A percentile compares a stretch with the other conserved stretches of the same genome.
Evolutionary conservation across 177 flowering plant genomes (phyloP).

Genomic region (Vitis hybrid): DNA sequence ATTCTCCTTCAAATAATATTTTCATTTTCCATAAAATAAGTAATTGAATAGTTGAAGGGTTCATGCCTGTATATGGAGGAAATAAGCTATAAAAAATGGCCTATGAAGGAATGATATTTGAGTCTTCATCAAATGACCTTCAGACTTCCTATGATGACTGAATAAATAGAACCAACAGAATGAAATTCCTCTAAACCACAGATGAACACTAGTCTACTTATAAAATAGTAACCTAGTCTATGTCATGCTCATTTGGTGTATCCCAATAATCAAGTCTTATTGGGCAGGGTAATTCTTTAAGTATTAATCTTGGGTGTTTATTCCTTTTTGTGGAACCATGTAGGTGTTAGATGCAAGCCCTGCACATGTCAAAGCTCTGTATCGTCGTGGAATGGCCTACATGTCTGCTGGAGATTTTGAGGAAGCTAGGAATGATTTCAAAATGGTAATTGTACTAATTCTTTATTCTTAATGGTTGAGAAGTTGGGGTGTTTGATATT

Average conservation of each 20-base stretch:
- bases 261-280: not conserved
- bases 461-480: not conserved
- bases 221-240: too few relatives aligned
- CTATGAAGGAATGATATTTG: too few relatives aligned
- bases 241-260: not conserved
- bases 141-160: too few relatives aligned
- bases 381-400: constrained; percentile 97
- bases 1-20: too few relatives aligned
- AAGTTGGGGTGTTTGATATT: not conserved
- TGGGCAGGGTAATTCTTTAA: not conserved
- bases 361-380: constrained; percentile 82
- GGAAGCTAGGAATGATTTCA: constrained; percentile 82
- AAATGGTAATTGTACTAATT: constrained; percentile 43
- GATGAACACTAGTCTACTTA: too few relatives aligned
- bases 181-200: too few relatives aligned
- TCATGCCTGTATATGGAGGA: too few relatives aligned
- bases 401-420: constrained; percentile 89
- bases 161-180: too few relatives aligned
- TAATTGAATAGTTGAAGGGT: too few relatives aligned
- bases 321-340: constrained; percentile 10
- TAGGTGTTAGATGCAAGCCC: constrained; percentile 91
- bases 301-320: constrained; percentile 2
- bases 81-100: too few relatives aligned
- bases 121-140: too few relatives aligned
- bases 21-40: too few relatives aligned